Evolutionary conservation across 2,329 filamentous ascomycete genomes (phyloP).

Genomic region (Aspergillus sp.): DNA sequence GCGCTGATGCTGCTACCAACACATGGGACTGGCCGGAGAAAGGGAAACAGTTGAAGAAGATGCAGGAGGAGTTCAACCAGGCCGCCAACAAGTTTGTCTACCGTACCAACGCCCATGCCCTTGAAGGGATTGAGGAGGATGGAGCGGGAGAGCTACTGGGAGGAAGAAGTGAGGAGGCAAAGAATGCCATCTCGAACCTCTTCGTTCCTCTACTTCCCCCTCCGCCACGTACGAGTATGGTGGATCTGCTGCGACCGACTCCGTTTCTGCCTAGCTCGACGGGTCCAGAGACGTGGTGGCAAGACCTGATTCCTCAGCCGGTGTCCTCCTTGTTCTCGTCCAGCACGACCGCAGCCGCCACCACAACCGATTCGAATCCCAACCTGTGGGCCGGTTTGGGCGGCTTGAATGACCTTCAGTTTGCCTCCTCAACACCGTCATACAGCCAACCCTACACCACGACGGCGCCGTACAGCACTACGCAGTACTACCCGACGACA

Average conservation of each 20-base stretch:
- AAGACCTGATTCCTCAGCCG: conserved; percentile 60
- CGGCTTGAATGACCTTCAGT: conserved; percentile 62
- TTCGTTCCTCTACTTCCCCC: conserved; percentile 81
- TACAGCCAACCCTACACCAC: conserved; percentile 73
- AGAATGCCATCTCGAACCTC: conserved; percentile 73
- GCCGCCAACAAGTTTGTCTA: conserved; percentile 97
- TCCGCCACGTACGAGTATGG: conserved; percentile 70
- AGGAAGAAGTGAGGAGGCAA: conserved; percentile 89
- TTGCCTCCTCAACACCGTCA: conserved; percentile 71
- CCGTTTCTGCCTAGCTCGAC: conserved; percentile 80
- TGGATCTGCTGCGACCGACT: conserved; percentile 82
- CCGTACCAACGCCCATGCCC: conserved; percentile 75
- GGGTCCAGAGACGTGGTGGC: conserved; percentile 70
- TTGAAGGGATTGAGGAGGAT: conserved; percentile 95
- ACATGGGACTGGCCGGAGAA: conserved; percentile 96
- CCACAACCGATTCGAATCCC: conserved; percentile 64
- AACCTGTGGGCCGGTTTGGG: conserved; percentile 70
- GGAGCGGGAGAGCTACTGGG: conserved; percentile 88
- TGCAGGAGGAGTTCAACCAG: conserved; percentile 94
- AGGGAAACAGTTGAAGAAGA: conserved; percentile 90
- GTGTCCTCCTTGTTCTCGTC: conserved; percentile 69
- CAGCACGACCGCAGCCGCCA: conserved; percentile 62
- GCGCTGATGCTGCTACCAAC: conserved; percentile 77
- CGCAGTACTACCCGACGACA: conserved; percentile 60
- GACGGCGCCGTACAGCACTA: conserved; percentile 54